Evolutionary conservation across 371 early-diverging fungal genomes (phyloP).

Genomic region (Actinomortierella ambigua): DNA sequence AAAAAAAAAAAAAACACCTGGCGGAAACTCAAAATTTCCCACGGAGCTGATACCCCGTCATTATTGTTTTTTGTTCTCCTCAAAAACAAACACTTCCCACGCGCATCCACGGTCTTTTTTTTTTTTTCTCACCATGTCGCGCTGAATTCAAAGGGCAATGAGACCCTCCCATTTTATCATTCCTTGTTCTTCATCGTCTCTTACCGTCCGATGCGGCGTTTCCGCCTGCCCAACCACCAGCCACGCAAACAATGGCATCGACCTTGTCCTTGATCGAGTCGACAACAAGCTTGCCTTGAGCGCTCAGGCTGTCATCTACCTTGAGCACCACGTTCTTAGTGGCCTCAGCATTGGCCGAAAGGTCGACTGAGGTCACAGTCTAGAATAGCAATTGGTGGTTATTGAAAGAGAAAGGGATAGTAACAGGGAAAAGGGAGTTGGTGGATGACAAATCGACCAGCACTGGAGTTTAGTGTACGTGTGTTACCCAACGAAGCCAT

Average conservation of each 20-base stretch:
- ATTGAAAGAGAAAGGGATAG: slow-evolving; percentile 5
- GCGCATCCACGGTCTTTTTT: too few species aligned
- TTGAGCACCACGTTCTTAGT: slow-evolving; percentile 69
- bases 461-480: too few species aligned
- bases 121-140: too few species aligned
- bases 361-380: slow-evolving; percentile 83
- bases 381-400: slow-evolving; percentile 26
- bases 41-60: too few species aligned
- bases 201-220: slow-evolving; percentile 75
- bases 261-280: slow-evolving; percentile 57
- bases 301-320: slow-evolving; percentile 50
- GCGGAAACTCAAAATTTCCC: not conserved
- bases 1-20: too few species aligned
- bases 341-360: slow-evolving; percentile 74
- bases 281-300: slow-evolving; percentile 64
- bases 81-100: not conserved
- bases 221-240: slow-evolving; percentile 98
- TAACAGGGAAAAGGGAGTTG: not conserved
- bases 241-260: slow-evolving; percentile 89
- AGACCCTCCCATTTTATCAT: too few species aligned
- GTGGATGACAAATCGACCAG: too few species aligned
- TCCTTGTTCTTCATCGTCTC: too few species aligned
- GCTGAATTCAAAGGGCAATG: too few species aligned
- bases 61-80: not conserved
- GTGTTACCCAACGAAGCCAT: too few species aligned